phyloP scores from a whole-genome alignment of 257 asterid genomes.

The Rauvolfia tetraphylla region DNA sequence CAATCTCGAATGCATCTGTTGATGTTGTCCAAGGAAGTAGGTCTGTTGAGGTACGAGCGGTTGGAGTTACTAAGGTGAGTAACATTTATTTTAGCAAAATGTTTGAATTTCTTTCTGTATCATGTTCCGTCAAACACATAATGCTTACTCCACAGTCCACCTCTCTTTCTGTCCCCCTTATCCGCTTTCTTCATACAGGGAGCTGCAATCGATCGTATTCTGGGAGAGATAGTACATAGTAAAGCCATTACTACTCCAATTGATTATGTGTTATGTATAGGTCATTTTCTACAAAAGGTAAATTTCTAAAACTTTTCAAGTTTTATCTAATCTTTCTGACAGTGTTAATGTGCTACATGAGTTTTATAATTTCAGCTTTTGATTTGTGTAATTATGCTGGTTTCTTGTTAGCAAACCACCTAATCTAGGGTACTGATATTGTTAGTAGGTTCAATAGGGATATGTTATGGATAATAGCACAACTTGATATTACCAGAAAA shows the following conservation, averaged over 20 bases:
- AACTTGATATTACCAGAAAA: neutral
- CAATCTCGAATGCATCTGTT: constrained; percentile 87
- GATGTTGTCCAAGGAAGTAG: constrained; percentile 95
- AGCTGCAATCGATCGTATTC: constrained; percentile 88
- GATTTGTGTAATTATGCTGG: neutral
- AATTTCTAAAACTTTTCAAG: constrained; percentile 8
- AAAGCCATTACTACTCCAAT: constrained; percentile 73
- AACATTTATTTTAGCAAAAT: neutral
- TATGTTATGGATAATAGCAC: neutral
- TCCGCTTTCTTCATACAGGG: constrained; percentile 41
- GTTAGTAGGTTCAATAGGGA: neutral
- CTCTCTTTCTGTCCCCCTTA: neutral
- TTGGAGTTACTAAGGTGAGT: constrained; percentile 91
- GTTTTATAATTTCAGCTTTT: neutral
- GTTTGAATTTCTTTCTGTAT: neutral
- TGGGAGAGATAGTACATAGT: constrained; percentile 90
- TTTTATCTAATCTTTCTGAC: neutral
- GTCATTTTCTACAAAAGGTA: constrained; percentile 91
- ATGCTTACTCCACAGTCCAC: neutral
- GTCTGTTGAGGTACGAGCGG: constrained; percentile 94
- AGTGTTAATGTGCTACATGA: neutral
- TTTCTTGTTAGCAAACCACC: neutral
- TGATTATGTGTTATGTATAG: constrained; percentile 81
- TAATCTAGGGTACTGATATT: neutral
- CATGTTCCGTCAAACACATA: neutral